Conservation (phyloP, 208 protist genomes). For the Trypanosomatidae sp. region DNA sequence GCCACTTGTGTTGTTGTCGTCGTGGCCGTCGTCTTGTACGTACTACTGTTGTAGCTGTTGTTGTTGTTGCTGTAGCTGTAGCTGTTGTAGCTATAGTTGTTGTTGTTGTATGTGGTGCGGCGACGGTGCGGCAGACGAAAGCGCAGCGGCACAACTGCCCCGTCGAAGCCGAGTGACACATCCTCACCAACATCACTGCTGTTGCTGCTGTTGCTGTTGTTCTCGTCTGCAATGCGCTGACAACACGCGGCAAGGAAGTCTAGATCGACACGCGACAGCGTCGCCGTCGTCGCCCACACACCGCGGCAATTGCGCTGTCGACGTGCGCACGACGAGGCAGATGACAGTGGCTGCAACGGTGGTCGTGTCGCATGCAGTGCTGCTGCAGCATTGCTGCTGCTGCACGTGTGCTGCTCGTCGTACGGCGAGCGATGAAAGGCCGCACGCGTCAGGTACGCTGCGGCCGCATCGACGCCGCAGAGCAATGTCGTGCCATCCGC, state of each 20-base stretch:
- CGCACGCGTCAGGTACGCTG: slow-evolving; percentile 52
- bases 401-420: too few species aligned
- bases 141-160: slow-evolving; percentile 23
- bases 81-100: not conserved
- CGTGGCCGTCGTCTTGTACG: too few species aligned
- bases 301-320: slow-evolving; percentile 9
- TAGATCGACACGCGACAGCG: slow-evolving; percentile 56
- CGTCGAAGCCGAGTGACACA: not conserved
- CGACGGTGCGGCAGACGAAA: slow-evolving; percentile 71
- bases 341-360: slow-evolving; percentile 1
- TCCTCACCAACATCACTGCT: too few species aligned
- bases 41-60: not conserved
- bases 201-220: too few species aligned
- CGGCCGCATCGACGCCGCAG: slow-evolving; percentile 42
- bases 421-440: slow-evolving; percentile 60
- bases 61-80: not conserved
- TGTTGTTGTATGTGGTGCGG: not conserved
- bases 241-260: slow-evolving; percentile 85
- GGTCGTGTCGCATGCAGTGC: slow-evolving; percentile 7
- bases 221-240: slow-evolving; percentile 35
- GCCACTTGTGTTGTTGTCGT: too few species aligned
- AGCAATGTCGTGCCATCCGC: slow-evolving; percentile 63
- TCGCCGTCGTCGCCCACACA: slow-evolving; percentile 46
- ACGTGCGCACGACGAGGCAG: not conserved
- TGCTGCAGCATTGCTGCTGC: slow-evolving; percentile 9